Evolutionary conservation across 345 rosid genomes (phyloP), one percentile per base, ranked within the genome.

Genomic region (Euphorbia tirucalli): DNA sequence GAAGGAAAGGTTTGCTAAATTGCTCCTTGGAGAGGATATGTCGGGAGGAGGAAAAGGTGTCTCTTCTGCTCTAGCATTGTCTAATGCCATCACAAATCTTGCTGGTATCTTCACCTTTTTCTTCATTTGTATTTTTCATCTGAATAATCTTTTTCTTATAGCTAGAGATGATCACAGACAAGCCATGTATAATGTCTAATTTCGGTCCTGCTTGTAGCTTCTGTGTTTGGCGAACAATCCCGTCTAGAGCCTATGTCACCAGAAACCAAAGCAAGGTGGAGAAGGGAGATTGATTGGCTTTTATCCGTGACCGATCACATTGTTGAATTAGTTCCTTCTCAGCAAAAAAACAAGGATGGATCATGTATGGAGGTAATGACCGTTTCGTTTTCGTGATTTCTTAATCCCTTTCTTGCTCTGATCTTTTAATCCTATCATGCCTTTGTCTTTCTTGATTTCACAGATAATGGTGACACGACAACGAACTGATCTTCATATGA

Each of bases 401-500:
- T 54, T 13, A 15, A n/a, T 61, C 49, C 46, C 4, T 28, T 27
- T 30, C 16, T 27, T 6, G 11, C 15, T 15, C 24, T 5, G n/a
- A 11, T 0, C 14, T 22, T 16, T 4, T 5, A 14, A 65, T 24
- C 3, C 21, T 21, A 55, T 63, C 22, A 15, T 66, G 21, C 44
- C 13, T 8, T n/a, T 14, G 2, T 58, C 18, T 25, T 70, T 28
- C 54, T n/a, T 59, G 13, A 32, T 75, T 72, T 25, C 16, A 62
- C 70, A 95, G 99, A 86, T 96, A 28, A 93, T 93, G 99, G 75
- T 78, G 62, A 93, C 97, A 43, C 77, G 83, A 68, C 97, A 96
- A 77, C 80, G 99, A 61, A 79, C 75, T 19, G 98, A 96, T 85
- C 94, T 96, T 74, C 97, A 78, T 13, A 84, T 89, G 86, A 93